Evolutionary conservation across 805 yeast species (phyloP), one percentile per base, ranked within the genome.

Genomic region (Clavispora carvajalis): DNA sequence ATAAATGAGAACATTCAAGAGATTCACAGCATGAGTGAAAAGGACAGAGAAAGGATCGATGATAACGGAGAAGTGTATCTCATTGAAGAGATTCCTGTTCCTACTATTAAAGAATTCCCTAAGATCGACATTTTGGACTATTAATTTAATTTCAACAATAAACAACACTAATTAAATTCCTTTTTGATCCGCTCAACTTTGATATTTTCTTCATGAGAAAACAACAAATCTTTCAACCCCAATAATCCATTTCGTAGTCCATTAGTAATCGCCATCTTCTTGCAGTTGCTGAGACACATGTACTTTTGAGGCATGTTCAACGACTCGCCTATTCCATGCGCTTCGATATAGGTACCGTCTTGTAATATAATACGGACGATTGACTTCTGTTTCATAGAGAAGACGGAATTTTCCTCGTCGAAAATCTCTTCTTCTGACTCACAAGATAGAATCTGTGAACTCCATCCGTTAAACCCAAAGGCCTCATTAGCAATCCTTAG

Each of bases 21-120:
- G 60, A 85, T 93, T 18, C 91, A 85, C 65, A 68, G 74, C 34
- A 79, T 89, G 60, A 82, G 85, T 48, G 96, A 88, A 52, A 77
- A 77, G 50, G 96, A 90, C 53, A 74, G 96, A 51, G 95, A 88
- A 63, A 78, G 98, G 62, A 65, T 85, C 41, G 91, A 90, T 58
- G 97, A 90, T 29, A 78, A 86, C 46, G 98, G 98, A 1, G 81
- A 84, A 47, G 76, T 86, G 9, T 91, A 87, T 53, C 71, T 77
- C 46, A 73, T 86, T 24, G 86, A 85, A 8, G 91, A 80, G 58
- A 82, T 83, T 29, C 88, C 91, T 1, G 69, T 72, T 18, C 96
- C 96, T 1, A 61, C 52, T 10, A 75, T 87, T 44, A 69, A 68
- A 33, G 82, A 75, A 7, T 85, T 86, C 63, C 80, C 86, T 12